Evolutionary conservation across 2,329 filamentous ascomycete species (phyloP), one percentile per base, ranked within the genome.

Genomic region (Apiospora malaysiana): DNA sequence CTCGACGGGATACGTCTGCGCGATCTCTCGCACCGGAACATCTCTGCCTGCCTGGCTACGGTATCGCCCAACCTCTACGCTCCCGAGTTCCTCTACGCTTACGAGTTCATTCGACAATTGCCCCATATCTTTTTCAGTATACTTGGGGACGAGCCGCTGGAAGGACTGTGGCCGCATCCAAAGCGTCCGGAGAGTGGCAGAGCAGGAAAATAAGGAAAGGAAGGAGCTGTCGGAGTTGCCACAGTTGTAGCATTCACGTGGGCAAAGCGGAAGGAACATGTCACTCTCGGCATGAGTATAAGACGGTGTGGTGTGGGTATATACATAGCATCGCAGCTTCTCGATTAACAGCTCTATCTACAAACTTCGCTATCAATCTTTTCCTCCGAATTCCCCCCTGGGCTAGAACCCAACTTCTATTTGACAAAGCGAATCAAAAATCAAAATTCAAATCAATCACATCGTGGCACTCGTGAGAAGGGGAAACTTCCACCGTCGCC

Each of bases 311-410:
- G 56, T 40, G 6, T 59, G 32, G 9, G 56, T 40, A 40, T 63
- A 40, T 63, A 63, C 32, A 63, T 40, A 63, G 56, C 56, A 63
- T 63, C 56, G 56, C 56, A 63, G 56, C 56, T 63, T 59, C 56
- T 63, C 32, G 56, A 63, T 63, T 63, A 63, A 63, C 56, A 40
- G 56, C 56, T 63, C 56, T 63, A 63, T 63, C 56, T 63, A 63
- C 56, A 63, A 32, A 63, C 18, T 63, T 63, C 56, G 37, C 32
- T 63, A 21, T 32, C 40, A 32, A n/a, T 63, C 56, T 32, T 40
- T 37, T 32, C 56, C 49, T 27, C 23, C 42, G 16, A 40, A 63
- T 21, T 37, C 51, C 56, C 27, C 56, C 32, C 27, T 27, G 56
- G 56, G 32, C 32, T 40, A 18, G 6, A n/a, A 63, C 56, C 56